phyloP scores from a whole-genome alignment of 2,329 filamentous ascomycete species.

The Alternaria viburni region DNA sequence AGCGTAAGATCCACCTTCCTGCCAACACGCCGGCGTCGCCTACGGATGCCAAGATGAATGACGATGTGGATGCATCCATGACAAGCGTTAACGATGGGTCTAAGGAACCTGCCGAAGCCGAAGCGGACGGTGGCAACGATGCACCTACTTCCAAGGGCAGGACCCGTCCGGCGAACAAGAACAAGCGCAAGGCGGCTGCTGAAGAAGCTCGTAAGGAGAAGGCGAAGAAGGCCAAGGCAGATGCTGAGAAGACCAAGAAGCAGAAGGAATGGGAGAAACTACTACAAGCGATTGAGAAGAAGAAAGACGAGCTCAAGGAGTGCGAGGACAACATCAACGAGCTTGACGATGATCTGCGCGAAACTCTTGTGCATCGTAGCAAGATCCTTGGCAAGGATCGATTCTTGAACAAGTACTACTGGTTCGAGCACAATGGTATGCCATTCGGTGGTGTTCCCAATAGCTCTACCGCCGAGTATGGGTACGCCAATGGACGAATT shows the following conservation, averaged over 20 bases:
- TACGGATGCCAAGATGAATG: slow-evolving; percentile 56
- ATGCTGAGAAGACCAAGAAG: slow-evolving; percentile 69
- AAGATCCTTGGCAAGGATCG: slow-evolving; percentile 90
- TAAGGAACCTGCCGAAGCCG: slow-evolving; percentile 67
- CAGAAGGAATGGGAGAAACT: slow-evolving; percentile 89
- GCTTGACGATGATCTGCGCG: slow-evolving; percentile 89
- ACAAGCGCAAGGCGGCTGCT: slow-evolving; percentile 77
- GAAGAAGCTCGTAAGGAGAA: slow-evolving; percentile 65
- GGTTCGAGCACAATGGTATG: slow-evolving; percentile 99
- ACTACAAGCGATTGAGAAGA: slow-evolving; percentile 85
- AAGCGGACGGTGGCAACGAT: slow-evolving; percentile 65
- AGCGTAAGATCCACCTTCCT: slow-evolving; percentile 74
- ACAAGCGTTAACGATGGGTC: slow-evolving; percentile 63
- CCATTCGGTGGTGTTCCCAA: slow-evolving; percentile 86
- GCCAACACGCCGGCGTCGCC: slow-evolving; percentile 73
- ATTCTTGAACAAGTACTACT: slow-evolving; percentile 98
- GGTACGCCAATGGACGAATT: slow-evolving; percentile 91
- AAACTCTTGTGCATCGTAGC: slow-evolving; percentile 91
- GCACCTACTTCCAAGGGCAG: slow-evolving; percentile 66
- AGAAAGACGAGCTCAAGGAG: slow-evolving; percentile 78
- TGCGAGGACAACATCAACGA: slow-evolving; percentile 85
- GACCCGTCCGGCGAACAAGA: slow-evolving; percentile 65
- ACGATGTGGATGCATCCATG: slow-evolving; percentile 68
- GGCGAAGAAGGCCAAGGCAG: slow-evolving; percentile 67
- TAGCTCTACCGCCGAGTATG: slow-evolving; percentile 85